These are phyloP conservation scores for Fusarium illudens DNA, from an alignment of 2,329 filamentous ascomycete genomes.

Conservation along the genomic window DNA sequence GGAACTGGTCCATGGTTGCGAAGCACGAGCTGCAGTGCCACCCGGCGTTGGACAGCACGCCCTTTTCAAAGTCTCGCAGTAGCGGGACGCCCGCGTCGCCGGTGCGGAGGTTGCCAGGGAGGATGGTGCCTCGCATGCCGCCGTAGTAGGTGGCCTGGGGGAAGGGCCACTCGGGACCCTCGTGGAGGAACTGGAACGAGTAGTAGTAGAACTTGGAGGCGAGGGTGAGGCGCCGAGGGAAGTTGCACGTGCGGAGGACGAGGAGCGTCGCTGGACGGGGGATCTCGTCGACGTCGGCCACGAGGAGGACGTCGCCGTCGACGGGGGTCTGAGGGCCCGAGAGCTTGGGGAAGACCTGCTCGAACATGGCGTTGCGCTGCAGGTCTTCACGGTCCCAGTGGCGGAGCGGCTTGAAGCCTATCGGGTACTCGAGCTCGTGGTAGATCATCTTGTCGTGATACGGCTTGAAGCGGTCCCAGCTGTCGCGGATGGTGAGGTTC, in stretches of 20 bases:
- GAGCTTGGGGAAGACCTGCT: slow-evolving; percentile 63
- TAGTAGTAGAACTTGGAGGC: slow-evolving; percentile 65
- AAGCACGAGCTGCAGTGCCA: slow-evolving; percentile 73
- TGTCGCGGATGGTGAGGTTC: slow-evolving; percentile 60
- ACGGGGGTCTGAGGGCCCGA: slow-evolving; percentile 52
- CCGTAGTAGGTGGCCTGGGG: slow-evolving; percentile 67
- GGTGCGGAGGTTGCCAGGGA: slow-evolving; percentile 62
- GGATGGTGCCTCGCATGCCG: slow-evolving; percentile 55
- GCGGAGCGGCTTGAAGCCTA: slow-evolving; percentile 48
- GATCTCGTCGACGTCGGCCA: slow-evolving; percentile 70
- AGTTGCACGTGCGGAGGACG: slow-evolving; percentile 59
- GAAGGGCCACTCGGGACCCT: slow-evolving; percentile 58
- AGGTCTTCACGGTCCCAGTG: slow-evolving; percentile 63
- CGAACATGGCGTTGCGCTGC: slow-evolving; percentile 65
- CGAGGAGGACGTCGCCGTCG: slow-evolving; percentile 63
- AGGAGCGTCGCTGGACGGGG: slow-evolving; percentile 59
- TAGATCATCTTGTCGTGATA: slow-evolving; percentile 70
- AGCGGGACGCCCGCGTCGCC: slow-evolving; percentile 53
- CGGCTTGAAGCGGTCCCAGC: slow-evolving; percentile 59
- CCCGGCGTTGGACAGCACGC: slow-evolving; percentile 57
- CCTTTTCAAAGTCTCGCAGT: slow-evolving; percentile 53
- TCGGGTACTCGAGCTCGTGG: slow-evolving; percentile 59
- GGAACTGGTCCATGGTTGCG: slow-evolving; percentile 61
- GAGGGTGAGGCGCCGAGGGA: slow-evolving; percentile 62
- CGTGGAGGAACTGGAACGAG: slow-evolving; percentile 61